Evolutionary conservation across 2,329 filamentous ascomycete genomes (phyloP).

Genomic region (Talaromyces amestolkiae): DNA sequence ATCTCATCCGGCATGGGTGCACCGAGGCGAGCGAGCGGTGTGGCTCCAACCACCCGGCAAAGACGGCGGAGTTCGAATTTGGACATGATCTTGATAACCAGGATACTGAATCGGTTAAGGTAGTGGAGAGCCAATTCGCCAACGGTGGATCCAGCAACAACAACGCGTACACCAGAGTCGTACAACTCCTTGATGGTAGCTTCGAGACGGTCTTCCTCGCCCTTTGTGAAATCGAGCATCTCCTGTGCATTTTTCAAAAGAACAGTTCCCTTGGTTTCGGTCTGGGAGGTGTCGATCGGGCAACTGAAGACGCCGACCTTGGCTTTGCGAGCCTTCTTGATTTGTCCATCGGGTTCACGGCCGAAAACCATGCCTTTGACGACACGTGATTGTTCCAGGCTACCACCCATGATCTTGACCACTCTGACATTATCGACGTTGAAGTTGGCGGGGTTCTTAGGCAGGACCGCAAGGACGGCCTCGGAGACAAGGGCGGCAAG

Average conservation of each 20-base stretch:
- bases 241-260: constrained; percentile 95
- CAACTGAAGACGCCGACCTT: constrained; percentile 98
- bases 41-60: constrained; percentile 94
- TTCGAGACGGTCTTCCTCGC: constrained; percentile 91
- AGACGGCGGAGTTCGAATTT: constrained; percentile 95
- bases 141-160: constrained; percentile 88
- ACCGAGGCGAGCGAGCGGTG: constrained; percentile 89
- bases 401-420: constrained; percentile 99
- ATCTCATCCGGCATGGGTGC: constrained; percentile 99
- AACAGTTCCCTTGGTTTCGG: constrained; percentile 98
- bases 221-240: constrained; percentile 98
- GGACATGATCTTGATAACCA: constrained; percentile 93
- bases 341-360: constrained; percentile 83
- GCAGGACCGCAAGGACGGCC: constrained; percentile 77
- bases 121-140: constrained; percentile 97
- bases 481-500: constrained; percentile 85
- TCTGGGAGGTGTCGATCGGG: constrained; percentile 91
- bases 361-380: constrained; percentile 98
- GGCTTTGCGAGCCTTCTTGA: constrained; percentile 89
- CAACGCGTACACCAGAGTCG: constrained; percentile 87
- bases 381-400: constrained; percentile 87
- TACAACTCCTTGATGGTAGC: constrained; percentile 89
- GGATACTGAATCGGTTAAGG: constrained; percentile 93
- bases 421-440: constrained; percentile 99
- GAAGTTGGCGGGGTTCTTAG: constrained; percentile 93